Conservation (phyloP, 2,329 filamentous ascomycete genomes). For the Diaporthe aspalathi region DNA sequence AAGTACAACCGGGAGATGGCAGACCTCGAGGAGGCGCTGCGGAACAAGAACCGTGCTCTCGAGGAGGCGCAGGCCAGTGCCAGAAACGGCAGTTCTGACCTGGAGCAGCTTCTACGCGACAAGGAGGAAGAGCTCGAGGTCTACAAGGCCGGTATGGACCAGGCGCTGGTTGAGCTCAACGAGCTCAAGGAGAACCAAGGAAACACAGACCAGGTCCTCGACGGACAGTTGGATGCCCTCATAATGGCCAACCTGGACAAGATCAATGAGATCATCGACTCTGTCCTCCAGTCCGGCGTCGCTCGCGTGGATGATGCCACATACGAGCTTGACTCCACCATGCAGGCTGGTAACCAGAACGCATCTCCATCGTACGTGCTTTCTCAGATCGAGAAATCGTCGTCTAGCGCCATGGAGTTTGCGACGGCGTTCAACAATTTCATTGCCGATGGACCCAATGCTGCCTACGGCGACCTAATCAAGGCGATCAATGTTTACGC, state of each 20-base stretch:
- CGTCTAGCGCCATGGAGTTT: slow-evolving; percentile 94
- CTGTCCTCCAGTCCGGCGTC: slow-evolving; percentile 91
- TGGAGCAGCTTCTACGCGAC: slow-evolving; percentile 86
- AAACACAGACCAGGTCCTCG: slow-evolving; percentile 82
- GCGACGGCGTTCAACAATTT: slow-evolving; percentile 99
- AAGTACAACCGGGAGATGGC: slow-evolving; percentile 98
- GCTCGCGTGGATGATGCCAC: slow-evolving; percentile 95
- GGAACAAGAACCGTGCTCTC: slow-evolving; percentile 86
- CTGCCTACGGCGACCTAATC: slow-evolving; percentile 89
- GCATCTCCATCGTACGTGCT: slow-evolving; percentile 94
- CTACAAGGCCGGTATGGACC: slow-evolving; percentile 97
- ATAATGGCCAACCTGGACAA: slow-evolving; percentile 88
- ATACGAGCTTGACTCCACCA: slow-evolving; percentile 96
- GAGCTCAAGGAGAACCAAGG: slow-evolving; percentile 82
- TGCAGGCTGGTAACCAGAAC: slow-evolving; percentile 99
- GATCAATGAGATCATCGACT: slow-evolving; percentile 98
- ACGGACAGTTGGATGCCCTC: slow-evolving; percentile 91
- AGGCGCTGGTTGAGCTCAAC: slow-evolving; percentile 91
- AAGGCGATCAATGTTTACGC: slow-evolving; percentile 91
- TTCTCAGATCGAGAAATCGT: slow-evolving; percentile 97
- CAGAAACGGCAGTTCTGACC: slow-evolving; percentile 83
- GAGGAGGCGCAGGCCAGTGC: slow-evolving; percentile 85
- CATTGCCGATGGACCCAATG: slow-evolving; percentile 94
- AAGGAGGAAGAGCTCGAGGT: slow-evolving; percentile 99
- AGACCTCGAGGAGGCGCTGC: slow-evolving; percentile 91